Conservation (phyloP, 1,139 yeast species). For the Yamadazyma dushanensis region DNA sequence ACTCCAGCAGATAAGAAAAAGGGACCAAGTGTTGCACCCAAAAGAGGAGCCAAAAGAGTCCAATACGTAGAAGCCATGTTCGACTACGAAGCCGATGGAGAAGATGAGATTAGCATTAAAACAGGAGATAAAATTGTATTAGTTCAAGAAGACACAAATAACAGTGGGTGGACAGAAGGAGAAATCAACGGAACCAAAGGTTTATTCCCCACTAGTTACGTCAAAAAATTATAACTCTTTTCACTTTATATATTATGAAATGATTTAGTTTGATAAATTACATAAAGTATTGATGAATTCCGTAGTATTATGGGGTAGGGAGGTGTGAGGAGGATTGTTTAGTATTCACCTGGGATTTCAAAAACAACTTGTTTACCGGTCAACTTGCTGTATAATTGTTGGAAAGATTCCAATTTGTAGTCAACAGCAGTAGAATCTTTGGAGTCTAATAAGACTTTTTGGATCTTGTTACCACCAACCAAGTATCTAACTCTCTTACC, state of each 20-base stretch:
- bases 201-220: conserved; percentile 81
- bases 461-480: conserved; percentile 98
- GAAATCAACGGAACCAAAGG: conserved; percentile 74
- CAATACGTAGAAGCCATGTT: conserved; percentile 73
- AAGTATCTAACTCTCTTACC: conserved; percentile 99
- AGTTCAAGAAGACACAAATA: conserved; percentile 67
- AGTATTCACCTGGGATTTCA: conserved; percentile 81
- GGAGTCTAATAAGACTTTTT: conserved; percentile 96
- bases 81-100: conserved; percentile 80
- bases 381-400: conserved; percentile 96
- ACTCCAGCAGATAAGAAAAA: conserved; percentile 31
- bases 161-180: conserved; percentile 97
- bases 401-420: conserved; percentile 99
- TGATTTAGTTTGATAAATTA: conserved; percentile 10
- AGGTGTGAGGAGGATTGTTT: conserved; percentile 15
- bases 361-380: conserved; percentile 99
- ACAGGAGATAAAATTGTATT: conserved; percentile 79
- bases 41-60: conserved; percentile 67
- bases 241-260: conserved; percentile 12
- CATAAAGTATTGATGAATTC: conserved; percentile 6
- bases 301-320: neutral
- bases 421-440: conserved; percentile 97
- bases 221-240: conserved; percentile 29
- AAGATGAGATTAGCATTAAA: conserved; percentile 70
- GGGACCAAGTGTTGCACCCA: conserved; percentile 78